These are phyloP conservation scores for Fomes fomentarius DNA, from an alignment of 1,284 basidiomycete genomes.

Conservation along the genomic window DNA sequence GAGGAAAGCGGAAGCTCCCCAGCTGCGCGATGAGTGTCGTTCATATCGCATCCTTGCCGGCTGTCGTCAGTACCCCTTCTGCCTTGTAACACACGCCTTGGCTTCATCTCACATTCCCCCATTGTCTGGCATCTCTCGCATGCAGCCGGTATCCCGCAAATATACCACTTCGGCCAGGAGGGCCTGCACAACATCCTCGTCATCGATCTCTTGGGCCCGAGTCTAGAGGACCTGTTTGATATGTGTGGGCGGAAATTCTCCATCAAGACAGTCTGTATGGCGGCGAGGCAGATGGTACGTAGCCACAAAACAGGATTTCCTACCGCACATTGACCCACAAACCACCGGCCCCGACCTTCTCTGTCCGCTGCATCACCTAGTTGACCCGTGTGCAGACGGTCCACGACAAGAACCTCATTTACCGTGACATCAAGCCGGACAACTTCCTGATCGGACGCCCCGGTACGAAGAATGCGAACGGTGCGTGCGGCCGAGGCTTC, in stretches of 20 bases:
- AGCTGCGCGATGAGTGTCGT: conserved; percentile 95
- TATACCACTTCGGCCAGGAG: conserved; percentile 98
- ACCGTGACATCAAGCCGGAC: conserved; percentile 97
- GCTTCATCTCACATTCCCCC: background rate
- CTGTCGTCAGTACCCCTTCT: conserved; percentile 68
- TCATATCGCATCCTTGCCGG: conserved; percentile 95
- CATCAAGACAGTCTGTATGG: conserved; percentile 97
- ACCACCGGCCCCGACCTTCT: too few species aligned
- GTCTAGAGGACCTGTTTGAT: conserved; percentile 93
- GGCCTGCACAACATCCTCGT: conserved; percentile 98
- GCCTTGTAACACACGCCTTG: background rate
- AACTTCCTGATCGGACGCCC: conserved; percentile 95
- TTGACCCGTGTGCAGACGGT: conserved; percentile 91
- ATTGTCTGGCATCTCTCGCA: background rate
- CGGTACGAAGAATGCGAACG: conserved; percentile 84
- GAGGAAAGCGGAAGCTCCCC: conserved; percentile 94
- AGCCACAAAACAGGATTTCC: background rate
- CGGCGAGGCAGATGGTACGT: conserved; percentile 93
- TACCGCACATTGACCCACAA: too few species aligned
- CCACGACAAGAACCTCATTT: conserved; percentile 97
- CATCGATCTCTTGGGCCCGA: conserved; percentile 93
- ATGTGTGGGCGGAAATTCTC: conserved; percentile 95
- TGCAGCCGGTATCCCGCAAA: conserved; percentile 88
- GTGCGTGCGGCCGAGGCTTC: conserved; percentile 39
- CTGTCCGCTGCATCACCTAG: conserved; percentile 41